Percentiles rank a stretch among this genome's conserved stretches.
Conservation (phyloP, 1,284 basidiomycete genomes). For the Ganoderma meredithae region DNA sequence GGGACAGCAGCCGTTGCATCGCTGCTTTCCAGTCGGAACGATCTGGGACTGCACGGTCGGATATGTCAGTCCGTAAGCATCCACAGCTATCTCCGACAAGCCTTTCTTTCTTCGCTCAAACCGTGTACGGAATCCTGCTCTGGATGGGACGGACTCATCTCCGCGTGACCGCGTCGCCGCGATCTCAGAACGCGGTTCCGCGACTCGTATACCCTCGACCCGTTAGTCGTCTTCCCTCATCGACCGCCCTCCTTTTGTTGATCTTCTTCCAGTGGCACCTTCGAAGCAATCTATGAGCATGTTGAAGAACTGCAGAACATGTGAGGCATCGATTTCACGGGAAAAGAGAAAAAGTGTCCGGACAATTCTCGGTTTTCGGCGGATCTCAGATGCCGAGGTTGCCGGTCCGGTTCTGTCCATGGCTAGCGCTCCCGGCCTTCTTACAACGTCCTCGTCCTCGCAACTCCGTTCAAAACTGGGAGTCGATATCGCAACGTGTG, state of each 20-base stretch:
- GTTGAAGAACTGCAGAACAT: background rate
- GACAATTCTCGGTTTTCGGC: background rate
- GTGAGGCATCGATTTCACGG: background rate
- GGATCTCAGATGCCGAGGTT: background rate
- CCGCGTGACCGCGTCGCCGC: background rate
- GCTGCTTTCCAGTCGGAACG: background rate
- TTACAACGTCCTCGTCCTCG: too few species aligned
- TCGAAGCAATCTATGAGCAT: background rate
- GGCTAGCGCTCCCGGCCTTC: too few species aligned
- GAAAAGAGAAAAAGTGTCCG: background rate
- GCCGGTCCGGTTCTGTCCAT: background rate
- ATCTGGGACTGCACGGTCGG: background rate
- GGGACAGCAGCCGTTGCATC: background rate
- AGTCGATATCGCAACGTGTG: too few species aligned
- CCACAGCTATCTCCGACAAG: background rate
- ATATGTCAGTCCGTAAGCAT: constrained; percentile 3
- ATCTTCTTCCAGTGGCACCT: background rate
- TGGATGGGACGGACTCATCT: background rate
- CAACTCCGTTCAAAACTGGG: too few species aligned
- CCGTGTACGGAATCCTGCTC: background rate
- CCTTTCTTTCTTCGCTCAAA: background rate
- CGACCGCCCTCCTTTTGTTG: background rate
- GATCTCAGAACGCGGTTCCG: background rate
- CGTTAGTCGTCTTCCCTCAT: background rate
- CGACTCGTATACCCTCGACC: background rate